Conservation (phyloP, 176 grass and related monocot species). For the maize (Zea mays) region Zm-B73-REFERENCE-NAM-5.0 NC_050105.1:4413501-4414000, state of each 20-base stretch:
- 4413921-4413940: too few species aligned
- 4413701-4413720: constrained; percentile 39
- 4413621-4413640: constrained; percentile 26
- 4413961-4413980: too few species aligned
- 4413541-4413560: constrained; percentile 24
- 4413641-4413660: too few species aligned
- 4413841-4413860: too few species aligned
- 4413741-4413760: constrained; percentile 23
- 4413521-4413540: constrained; percentile 38
- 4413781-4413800: neutral
- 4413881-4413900: too few species aligned
- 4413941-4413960: too few species aligned
- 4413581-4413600: constrained; percentile 50
- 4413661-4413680: too few species aligned
- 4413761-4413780: neutral
- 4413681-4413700: constrained; percentile 25
- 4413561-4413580: constrained; percentile 20
- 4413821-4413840: neutral
- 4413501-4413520: constrained; percentile 16
- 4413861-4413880: too few species aligned
- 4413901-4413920: too few species aligned
- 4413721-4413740: constrained; percentile 51
- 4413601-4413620: constrained; percentile 31
- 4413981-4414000: too few species aligned
- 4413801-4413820: neutral